phyloP scores from a whole-genome alignment of 306 rosid genomes.

The Vicia villosa region DNA sequence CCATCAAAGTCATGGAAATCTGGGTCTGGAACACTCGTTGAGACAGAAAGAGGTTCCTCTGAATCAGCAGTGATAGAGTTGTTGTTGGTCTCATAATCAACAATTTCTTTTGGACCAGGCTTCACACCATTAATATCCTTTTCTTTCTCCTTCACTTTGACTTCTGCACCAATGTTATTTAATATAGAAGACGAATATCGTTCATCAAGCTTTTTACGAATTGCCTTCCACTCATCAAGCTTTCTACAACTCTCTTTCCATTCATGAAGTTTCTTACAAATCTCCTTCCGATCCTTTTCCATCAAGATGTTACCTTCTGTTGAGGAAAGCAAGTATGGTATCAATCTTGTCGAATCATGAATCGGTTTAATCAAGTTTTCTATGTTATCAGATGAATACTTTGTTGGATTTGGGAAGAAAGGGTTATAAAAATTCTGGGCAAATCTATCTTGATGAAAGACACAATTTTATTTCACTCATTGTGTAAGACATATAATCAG shows the following conservation, averaged over 20 bases:
- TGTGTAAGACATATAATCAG: too few species aligned
- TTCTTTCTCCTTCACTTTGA: slow-evolving; percentile 39
- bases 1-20: slow-evolving; percentile 87
- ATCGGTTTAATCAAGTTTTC: too few species aligned
- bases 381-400: too few species aligned
- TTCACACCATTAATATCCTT: slow-evolving; percentile 39
- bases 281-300: slow-evolving; percentile 58
- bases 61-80: slow-evolving; percentile 39
- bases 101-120: slow-evolving; percentile 29
- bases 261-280: slow-evolving; percentile 54
- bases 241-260: slow-evolving; percentile 49
- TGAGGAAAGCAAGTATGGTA: too few species aligned
- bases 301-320: slow-evolving; percentile 47
- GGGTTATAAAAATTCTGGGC: too few species aligned
- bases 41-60: slow-evolving; percentile 38
- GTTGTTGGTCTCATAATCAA: slow-evolving; percentile 31
- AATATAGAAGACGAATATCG: slow-evolving; percentile 36
- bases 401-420: too few species aligned
- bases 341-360: too few species aligned
- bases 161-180: slow-evolving; percentile 33
- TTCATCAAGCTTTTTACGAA: slow-evolving; percentile 52
- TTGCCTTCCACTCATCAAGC: slow-evolving; percentile 55
- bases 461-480: too few species aligned
- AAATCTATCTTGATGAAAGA: too few species aligned
- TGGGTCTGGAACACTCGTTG: slow-evolving; percentile 80